Base-by-base conservation (phyloP, 495 filamentous ascomycete species). In the Rostrohypoxylon terebratum region DNA sequence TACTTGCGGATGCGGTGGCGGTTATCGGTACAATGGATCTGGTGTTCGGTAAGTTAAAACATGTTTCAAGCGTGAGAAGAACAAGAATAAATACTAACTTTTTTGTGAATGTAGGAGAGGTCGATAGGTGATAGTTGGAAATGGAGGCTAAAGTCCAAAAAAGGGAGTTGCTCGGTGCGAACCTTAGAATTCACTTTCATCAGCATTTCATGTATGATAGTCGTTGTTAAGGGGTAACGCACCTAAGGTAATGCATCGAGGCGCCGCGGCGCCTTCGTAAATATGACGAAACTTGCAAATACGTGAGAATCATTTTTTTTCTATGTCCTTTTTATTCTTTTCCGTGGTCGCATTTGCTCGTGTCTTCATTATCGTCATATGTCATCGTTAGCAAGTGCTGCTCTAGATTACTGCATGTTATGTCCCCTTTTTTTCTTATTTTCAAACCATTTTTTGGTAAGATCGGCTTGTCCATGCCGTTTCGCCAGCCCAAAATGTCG, bases 11-110 rank as follows among this genome's bases (percentile, higher is more conserved):
- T 85, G 96, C 96, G 13, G 96, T 99, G 66, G 94, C 94, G 16
- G 94, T 98, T 71, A 98, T 98, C 75, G 94, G 93, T 79, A 96
- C 93, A 31, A 94, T 96, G 92, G 93, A 96, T 89, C 82, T 96
- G 79, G 93, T 86, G 81, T 86, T 86, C 61, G 84, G 84, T 86
- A 79, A 77, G 83, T 80, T 18, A 36, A 57, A 4, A 58, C 8
- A 4, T 44, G 42, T 63, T 21, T 21, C 58, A 38, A 65, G 48
- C 14, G 10, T 10, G 14, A 20, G 13, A 36, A 16, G 7, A 16
- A 1, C 3, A 13, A 31, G n/a, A 53, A n/a, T 36, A 13, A 4
- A 42, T 54, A 58, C 55, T 68, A 63, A 77, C 75, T 45, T 54
- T 59, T 48, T 54, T 72, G 20, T 13, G 7, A 66, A 44, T 31